Evolutionary conservation across 192 early-diverging fungal species (phyloP).

Genomic region (Dissophora ornata): DNA sequence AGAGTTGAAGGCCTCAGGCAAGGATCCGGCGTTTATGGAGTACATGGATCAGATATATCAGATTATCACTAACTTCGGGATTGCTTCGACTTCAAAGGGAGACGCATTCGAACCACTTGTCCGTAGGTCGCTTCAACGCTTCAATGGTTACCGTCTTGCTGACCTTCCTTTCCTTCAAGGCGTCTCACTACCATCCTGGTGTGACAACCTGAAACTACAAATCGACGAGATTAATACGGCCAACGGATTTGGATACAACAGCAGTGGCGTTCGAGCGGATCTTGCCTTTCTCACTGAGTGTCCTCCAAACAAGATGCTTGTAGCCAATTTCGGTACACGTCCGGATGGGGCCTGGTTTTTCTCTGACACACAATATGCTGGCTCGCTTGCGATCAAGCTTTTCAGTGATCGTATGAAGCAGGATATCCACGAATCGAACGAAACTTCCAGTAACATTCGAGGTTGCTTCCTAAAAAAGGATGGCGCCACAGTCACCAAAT

Average conservation of each 20-base stretch:
- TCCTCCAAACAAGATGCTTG: too few relatives aligned
- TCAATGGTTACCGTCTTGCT: slow-evolving; percentile 18
- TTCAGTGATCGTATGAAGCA: neutral
- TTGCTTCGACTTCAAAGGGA: slow-evolving; percentile 17
- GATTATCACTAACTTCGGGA: too few relatives aligned
- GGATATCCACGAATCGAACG: neutral
- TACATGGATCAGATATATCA: slow-evolving; percentile 26
- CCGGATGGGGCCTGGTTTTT: slow-evolving; percentile 33
- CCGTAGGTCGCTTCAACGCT: too few relatives aligned
- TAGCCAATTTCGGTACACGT: too few relatives aligned
- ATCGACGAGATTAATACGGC: too few relatives aligned
- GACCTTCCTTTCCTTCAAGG: slow-evolving; percentile 43
- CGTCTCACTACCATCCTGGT: slow-evolving; percentile 23
- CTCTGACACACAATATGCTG: slow-evolving; percentile 20
- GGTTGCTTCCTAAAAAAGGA: too few relatives aligned
- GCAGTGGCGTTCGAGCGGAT: neutral
- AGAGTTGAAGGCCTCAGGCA: slow-evolving; percentile 1
- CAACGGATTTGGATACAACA: slow-evolving; percentile 17
- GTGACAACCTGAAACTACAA: slow-evolving; percentile 26
- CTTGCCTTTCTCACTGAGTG: slow-evolving; percentile 29
- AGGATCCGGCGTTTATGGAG: slow-evolving; percentile 12
- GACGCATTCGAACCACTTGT: slow-evolving; percentile 25
- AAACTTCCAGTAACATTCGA: slow-evolving; percentile 30
- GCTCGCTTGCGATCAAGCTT: slow-evolving; percentile 33
- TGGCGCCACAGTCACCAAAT: neutral